Percentiles rank a stretch among this genome's conserved stretches.
Conservation (phyloP, 192 early-diverging fungal species). For the Chytriomyces sp. region DNA sequence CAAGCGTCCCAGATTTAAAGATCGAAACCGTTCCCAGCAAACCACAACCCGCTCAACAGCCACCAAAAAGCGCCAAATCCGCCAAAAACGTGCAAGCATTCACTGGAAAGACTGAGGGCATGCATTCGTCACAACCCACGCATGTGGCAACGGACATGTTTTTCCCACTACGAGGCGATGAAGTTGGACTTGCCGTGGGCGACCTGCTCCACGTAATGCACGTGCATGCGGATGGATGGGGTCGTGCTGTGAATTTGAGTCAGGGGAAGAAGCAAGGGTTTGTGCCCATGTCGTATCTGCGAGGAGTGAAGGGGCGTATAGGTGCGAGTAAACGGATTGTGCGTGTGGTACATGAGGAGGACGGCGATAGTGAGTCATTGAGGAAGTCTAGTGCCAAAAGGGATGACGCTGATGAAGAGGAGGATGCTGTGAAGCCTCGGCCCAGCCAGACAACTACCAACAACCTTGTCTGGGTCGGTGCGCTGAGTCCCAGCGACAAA, state of each 20-base stretch:
- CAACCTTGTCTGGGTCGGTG: slow-evolving; percentile 9
- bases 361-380: neutral
- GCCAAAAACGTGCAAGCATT: neutral
- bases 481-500: slow-evolving; percentile 10
- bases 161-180: slow-evolving; percentile 39
- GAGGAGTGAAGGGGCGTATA: slow-evolving; percentile 12
- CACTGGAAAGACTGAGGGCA: neutral
- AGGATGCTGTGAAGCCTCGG: neutral
- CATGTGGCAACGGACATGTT: slow-evolving; percentile 8
- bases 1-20: too few species aligned
- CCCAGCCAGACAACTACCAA: too few species aligned
- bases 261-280: slow-evolving; percentile 48
- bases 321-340: slow-evolving; percentile 18
- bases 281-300: slow-evolving; percentile 45
- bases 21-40: too few species aligned
- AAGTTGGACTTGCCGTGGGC: slow-evolving; percentile 47
- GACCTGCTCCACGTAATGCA: slow-evolving; percentile 56
- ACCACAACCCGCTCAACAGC: too few species aligned
- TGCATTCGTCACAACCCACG: slow-evolving; percentile 4
- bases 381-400: neutral
- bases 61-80: too few species aligned
- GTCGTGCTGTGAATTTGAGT: slow-evolving; percentile 53
- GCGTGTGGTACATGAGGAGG: slow-evolving; percentile 6
- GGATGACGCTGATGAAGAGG: neutral
- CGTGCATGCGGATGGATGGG: slow-evolving; percentile 56